Conservation (phyloP, 1,284 basidiomycete species). For the Meripilus lineatus region DNA sequence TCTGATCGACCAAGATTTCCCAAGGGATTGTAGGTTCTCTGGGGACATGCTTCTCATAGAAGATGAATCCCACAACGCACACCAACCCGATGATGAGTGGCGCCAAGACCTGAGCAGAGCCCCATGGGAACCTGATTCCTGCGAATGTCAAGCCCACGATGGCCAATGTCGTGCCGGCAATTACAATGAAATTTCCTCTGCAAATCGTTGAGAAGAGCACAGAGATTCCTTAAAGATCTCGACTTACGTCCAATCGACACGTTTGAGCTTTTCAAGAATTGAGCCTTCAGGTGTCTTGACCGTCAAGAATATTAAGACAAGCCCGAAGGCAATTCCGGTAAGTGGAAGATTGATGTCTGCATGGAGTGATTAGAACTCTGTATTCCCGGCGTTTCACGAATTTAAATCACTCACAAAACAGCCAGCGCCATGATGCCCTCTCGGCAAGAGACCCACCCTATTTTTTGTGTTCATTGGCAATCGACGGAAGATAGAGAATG, state of each 20-base stretch:
- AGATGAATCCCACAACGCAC: conserved; percentile 12
- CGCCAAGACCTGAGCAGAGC: conserved; percentile 14
- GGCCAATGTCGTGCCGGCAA: conserved; percentile 13
- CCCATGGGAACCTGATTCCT: conserved; percentile 16
- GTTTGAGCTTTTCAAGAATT: conserved; percentile 8
- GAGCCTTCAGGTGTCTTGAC: conserved; percentile 10
- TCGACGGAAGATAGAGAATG: conserved; percentile 7
- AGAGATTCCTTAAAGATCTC: background rate
- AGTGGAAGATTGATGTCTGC: conserved; percentile 33
- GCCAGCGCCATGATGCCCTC: conserved; percentile 23
- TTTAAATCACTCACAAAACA: conserved; percentile 26
- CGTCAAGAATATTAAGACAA: conserved; percentile 19
- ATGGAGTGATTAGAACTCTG: too few species aligned
- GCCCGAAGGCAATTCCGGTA: conserved; percentile 27
- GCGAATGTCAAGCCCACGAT: conserved; percentile 14
- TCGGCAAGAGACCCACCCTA: conserved; percentile 19
- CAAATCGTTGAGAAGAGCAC: background rate
- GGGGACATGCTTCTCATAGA: conserved; percentile 13
- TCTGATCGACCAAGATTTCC: conserved; percentile 13
- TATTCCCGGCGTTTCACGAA: too few species aligned
- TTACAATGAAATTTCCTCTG: conserved; percentile 14
- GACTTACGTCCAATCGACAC: conserved; percentile 15
- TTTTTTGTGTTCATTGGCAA: background rate
- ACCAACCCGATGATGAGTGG: conserved; percentile 14
- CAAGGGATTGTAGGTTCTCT: conserved; percentile 16